Conservation (phyloP, 495 filamentous ascomycete species). For the Talaromyces borbonicus region DNA sequence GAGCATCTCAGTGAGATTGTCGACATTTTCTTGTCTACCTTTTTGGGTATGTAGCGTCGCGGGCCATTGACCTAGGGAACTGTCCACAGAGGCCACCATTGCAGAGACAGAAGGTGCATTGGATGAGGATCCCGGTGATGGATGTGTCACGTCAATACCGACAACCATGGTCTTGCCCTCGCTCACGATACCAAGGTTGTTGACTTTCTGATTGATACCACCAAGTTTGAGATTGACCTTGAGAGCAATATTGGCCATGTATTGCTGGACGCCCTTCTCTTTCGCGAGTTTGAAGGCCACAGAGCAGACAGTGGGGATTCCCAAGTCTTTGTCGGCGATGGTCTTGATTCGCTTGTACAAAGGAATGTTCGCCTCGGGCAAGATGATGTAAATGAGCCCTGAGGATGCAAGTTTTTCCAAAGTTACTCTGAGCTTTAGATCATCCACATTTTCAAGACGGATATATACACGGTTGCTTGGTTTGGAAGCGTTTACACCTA, state of each 20-base stretch:
- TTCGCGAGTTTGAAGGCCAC: constrained; percentile 42
- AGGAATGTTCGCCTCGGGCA: constrained; percentile 38
- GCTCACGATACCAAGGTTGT: constrained; percentile 46
- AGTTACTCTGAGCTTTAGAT: neutral
- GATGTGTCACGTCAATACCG: constrained; percentile 85
- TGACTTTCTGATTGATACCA: constrained; percentile 62
- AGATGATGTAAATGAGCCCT: constrained; percentile 51
- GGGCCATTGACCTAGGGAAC: constrained; percentile 57
- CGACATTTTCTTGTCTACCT: constrained; percentile 49
- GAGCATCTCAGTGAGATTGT: constrained; percentile 42
- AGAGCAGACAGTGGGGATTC: constrained; percentile 56
- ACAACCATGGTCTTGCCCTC: constrained; percentile 69
- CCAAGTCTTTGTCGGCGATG: constrained; percentile 51
- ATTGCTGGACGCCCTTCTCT: constrained; percentile 29
- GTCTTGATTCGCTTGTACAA: constrained; percentile 62
- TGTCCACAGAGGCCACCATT: constrained; percentile 62
- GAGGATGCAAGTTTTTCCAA: neutral
- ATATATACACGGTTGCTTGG: constrained; percentile 10
- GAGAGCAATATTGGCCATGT: constrained; percentile 64
- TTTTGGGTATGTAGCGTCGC: constrained; percentile 49
- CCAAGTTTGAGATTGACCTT: constrained; percentile 86
- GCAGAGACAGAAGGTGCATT: constrained; percentile 63
- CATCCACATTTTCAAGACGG: neutral
- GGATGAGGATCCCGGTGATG: constrained; percentile 54
- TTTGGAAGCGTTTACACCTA: constrained; percentile 18